Conservation (phyloP, 352 stramenopile species). For the Halophytophthora polymorphica region DNA sequence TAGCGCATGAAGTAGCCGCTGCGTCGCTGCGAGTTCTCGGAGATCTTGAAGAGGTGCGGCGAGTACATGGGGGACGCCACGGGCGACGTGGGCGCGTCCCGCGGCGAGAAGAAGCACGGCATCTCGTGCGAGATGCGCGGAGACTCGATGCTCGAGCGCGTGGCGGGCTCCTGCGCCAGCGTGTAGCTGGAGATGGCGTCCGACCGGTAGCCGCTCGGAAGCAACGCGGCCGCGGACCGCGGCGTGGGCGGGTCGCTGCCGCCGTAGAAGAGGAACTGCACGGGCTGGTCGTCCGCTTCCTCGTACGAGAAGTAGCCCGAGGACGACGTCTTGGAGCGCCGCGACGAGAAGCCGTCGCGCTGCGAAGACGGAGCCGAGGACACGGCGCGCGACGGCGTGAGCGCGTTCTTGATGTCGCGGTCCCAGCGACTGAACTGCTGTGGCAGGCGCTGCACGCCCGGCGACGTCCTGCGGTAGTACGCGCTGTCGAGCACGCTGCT, state of each 20-base stretch:
- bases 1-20: conserved; percentile 25
- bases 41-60: conserved; percentile 32
- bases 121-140: conserved; percentile 45
- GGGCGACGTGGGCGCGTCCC: conserved; percentile 31
- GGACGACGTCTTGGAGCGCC: conserved; percentile 24
- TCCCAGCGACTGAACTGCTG: conserved; percentile 32
- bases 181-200: conserved; percentile 33
- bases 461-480: conserved; percentile 37
- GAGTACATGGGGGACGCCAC: conserved; percentile 31
- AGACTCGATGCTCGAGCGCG: conserved; percentile 23
- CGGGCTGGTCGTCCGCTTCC: conserved; percentile 30
- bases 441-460: conserved; percentile 22
- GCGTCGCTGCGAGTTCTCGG: conserved; percentile 19
- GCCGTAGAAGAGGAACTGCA: conserved; percentile 61
- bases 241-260: conserved; percentile 37
- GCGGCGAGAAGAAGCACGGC: conserved; percentile 52
- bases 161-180: conserved; percentile 10
- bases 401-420: conserved; percentile 29
- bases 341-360: conserved; percentile 3
- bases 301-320: conserved; percentile 32
- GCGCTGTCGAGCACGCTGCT: conserved; percentile 29
- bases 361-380: conserved; percentile 14
- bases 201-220: conserved; percentile 23
- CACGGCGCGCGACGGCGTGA: conserved; percentile 17
- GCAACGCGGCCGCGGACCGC: conserved; percentile 20